Conservation (phyloP, 73 alveolate genomes). For the Paramecium biaurelia region DNA sequence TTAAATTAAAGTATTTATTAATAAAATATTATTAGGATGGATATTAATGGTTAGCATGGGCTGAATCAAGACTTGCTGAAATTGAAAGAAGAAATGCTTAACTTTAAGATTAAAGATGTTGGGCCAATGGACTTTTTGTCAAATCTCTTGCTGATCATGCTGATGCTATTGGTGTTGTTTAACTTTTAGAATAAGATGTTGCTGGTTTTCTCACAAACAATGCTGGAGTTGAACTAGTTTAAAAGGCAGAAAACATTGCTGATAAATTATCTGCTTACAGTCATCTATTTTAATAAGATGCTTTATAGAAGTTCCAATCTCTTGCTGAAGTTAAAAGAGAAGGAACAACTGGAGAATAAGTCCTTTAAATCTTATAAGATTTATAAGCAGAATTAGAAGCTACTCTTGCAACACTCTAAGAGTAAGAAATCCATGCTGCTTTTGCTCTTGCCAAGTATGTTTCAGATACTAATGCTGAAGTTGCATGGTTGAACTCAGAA, state of each 20-base stretch:
- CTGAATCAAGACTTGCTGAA: slow-evolving; percentile 46
- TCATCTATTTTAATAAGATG: slow-evolving; percentile 47
- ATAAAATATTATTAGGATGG: not conserved
- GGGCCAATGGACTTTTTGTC: slow-evolving; percentile 51
- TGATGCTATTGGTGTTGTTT: slow-evolving; percentile 36
- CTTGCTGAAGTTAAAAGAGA: slow-evolving; percentile 20
- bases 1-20: not conserved
- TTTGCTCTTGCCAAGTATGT: slow-evolving; percentile 38
- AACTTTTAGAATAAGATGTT: slow-evolving; percentile 27
- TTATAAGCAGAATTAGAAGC: slow-evolving; percentile 9
- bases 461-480: slow-evolving; percentile 45
- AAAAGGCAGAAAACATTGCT: not conserved
- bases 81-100: slow-evolving; percentile 2
- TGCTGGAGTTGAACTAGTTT: slow-evolving; percentile 3
- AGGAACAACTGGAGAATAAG: slow-evolving; percentile 50
- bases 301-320: not conserved
- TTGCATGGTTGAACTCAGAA: not conserved
- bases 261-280: not conserved
- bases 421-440: slow-evolving; percentile 52
- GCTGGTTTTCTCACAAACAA: not conserved
- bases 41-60: slow-evolving; percentile 19
- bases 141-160: slow-evolving; percentile 45
- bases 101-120: slow-evolving; percentile 37
- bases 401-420: slow-evolving; percentile 32
- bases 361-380: not conserved